A percentile compares a stretch with the other conserved stretches of the same genome.
Conservation (phyloP, 2,329 filamentous ascomycete genomes). For the Xylaria sp. region DNA sequence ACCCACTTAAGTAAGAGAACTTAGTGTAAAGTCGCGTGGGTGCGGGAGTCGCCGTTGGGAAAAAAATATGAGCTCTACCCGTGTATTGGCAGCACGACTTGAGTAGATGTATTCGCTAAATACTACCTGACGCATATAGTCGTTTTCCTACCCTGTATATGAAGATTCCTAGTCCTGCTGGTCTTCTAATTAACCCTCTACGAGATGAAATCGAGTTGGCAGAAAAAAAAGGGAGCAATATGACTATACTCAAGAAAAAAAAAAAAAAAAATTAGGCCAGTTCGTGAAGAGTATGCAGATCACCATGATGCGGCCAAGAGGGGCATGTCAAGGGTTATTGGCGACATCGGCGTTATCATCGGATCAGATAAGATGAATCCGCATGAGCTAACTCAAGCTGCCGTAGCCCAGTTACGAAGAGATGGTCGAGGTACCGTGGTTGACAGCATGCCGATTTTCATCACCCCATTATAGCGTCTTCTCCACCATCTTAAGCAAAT, state of each 20-base stretch:
- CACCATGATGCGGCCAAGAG: slow-evolving; percentile 31
- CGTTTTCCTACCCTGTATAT: not conserved
- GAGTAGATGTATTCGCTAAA: not conserved
- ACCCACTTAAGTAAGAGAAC: not conserved
- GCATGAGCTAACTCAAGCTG: slow-evolving; percentile 30
- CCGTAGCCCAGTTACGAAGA: slow-evolving; percentile 8
- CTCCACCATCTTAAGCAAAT: slow-evolving; percentile 21
- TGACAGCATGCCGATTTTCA: slow-evolving; percentile 13
- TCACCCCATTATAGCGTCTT: slow-evolving; percentile 12
- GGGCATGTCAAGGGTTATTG: slow-evolving; percentile 27
- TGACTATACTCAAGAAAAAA: not conserved
- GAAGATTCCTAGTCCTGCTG: not conserved
- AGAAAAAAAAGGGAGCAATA: not conserved
- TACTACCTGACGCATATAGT: not conserved
- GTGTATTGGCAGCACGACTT: not conserved
- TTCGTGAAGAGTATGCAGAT: slow-evolving; percentile 28
- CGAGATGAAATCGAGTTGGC: not conserved
- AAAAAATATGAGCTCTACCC: not conserved
- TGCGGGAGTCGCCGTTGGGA: not conserved
- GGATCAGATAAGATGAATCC: slow-evolving; percentile 59
- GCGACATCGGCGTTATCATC: slow-evolving; percentile 57
- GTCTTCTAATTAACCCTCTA: not conserved
- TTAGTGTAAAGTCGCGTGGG: not conserved
- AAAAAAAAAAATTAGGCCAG: not conserved
- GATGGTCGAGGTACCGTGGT: not conserved